phyloP scores from a whole-genome alignment of 2,329 filamentous ascomycete genomes.

The Fusarium metavorans region DNA sequence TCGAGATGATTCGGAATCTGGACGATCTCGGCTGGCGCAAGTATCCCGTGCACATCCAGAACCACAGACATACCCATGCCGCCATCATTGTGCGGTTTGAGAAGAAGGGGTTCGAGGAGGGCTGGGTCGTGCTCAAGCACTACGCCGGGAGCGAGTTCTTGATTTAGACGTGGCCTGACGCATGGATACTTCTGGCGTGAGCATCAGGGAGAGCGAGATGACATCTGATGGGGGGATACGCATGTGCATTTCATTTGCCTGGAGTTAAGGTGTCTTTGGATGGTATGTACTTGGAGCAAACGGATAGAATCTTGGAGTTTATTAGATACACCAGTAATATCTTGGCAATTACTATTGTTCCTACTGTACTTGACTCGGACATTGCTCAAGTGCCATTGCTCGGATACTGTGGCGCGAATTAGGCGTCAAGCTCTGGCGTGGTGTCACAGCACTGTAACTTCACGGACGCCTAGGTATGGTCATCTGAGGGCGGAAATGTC shows the following conservation, averaged over 20 bases:
- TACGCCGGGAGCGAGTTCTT: conserved; percentile 82
- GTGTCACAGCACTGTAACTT: conserved; percentile 8
- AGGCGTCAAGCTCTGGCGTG: conserved; percentile 24
- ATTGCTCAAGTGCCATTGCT: neutral
- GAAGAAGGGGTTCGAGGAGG: conserved; percentile 78
- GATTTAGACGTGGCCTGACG: conserved; percentile 32
- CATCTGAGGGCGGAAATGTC: conserved; percentile 3
- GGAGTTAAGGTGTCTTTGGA: conserved; percentile 17
- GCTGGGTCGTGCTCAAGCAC: conserved; percentile 81
- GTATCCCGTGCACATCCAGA: conserved; percentile 80
- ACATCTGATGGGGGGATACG: neutral
- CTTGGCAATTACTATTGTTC: neutral
- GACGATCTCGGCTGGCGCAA: conserved; percentile 75
- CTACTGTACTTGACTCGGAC: neutral
- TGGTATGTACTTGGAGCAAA: neutral
- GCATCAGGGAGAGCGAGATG: neutral
- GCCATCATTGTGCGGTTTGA: conserved; percentile 87
- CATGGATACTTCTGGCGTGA: neutral
- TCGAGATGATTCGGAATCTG: conserved; percentile 84
- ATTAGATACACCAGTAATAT: neutral
- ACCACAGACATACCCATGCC: conserved; percentile 84
- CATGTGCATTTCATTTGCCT: conserved; percentile 18
- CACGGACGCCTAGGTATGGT: neutral
- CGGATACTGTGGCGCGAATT: neutral
- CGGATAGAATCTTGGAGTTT: conserved; percentile 17